These are phyloP conservation scores for Singerocomus rubriflavus DNA, from an alignment of 1,284 basidiomycete genomes.

Conservation along the genomic window DNA sequence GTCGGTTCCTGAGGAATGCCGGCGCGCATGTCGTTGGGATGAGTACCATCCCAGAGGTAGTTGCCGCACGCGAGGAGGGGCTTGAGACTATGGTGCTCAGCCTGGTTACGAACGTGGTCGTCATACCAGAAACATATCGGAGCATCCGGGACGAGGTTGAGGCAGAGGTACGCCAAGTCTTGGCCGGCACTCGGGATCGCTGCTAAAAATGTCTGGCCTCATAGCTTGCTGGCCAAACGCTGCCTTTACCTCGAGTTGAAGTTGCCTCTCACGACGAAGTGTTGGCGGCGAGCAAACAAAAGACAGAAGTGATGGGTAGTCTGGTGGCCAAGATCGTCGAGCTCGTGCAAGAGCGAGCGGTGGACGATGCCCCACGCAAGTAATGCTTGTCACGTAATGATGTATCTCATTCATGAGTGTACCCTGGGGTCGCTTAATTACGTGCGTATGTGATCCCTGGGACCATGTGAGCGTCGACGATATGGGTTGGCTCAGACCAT, in stretches of 20 bases:
- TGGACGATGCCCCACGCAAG: conserved; percentile 3
- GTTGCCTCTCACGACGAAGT: conserved; percentile 83
- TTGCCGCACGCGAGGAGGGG: conserved; percentile 73
- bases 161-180: conserved; percentile 54
- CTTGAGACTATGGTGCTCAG: conserved; percentile 74
- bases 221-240: conserved; percentile 59
- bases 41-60: conserved; percentile 89
- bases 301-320: conserved; percentile 66
- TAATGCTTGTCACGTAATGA: conserved; percentile 8
- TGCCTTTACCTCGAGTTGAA: conserved; percentile 41
- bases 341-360: conserved; percentile 27
- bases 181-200: background rate
- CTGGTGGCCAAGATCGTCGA: conserved; percentile 65
- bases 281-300: conserved; percentile 61
- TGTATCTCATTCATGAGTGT: too few relatives aligned
- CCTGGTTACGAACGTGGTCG: conserved; percentile 80
- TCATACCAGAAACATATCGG: conserved; percentile 65
- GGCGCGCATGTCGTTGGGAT: conserved; percentile 86
- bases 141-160: conserved; percentile 72
- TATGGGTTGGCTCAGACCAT: background rate
- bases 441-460: background rate
- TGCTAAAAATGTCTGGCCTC: conserved; percentile 4
- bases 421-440: too few relatives aligned
- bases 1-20: conserved; percentile 64
- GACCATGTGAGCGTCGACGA: background rate